These are phyloP conservation scores for Trichosporon sp. DNA, from an alignment of 1,284 basidiomycete genomes.

Conservation along the genomic window DNA sequence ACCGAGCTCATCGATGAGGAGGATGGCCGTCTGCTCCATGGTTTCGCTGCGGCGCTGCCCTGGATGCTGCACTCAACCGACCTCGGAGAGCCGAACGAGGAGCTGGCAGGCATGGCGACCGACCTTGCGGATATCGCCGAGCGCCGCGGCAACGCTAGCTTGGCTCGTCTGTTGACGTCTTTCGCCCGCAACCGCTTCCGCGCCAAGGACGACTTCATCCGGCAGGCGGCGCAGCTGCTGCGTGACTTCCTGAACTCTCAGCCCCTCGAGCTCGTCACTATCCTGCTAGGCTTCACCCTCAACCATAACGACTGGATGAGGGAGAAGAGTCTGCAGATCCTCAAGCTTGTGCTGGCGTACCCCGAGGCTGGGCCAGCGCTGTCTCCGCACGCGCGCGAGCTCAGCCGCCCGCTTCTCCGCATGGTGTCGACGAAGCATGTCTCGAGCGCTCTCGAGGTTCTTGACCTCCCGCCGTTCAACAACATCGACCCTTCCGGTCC, in stretches of 20 bases:
- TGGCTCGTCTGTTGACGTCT: constrained; percentile 80
- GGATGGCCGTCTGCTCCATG: constrained; percentile 73
- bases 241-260: constrained; percentile 70
- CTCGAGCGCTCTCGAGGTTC: constrained; percentile 80
- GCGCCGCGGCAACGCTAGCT: constrained; percentile 70
- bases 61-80: constrained; percentile 84
- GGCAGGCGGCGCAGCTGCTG: constrained; percentile 81
- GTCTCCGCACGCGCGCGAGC: constrained; percentile 75
- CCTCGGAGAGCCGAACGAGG: constrained; percentile 65
- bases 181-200: constrained; percentile 86
- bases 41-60: constrained; percentile 82
- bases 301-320: constrained; percentile 82
- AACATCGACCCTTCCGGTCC: constrained; percentile 72
- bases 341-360: constrained; percentile 85
- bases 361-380: constrained; percentile 75
- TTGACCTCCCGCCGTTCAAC: constrained; percentile 83
- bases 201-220: constrained; percentile 89
- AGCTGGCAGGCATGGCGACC: constrained; percentile 71
- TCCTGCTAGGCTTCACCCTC: constrained; percentile 82
- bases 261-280: constrained; percentile 74
- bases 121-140: constrained; percentile 75
- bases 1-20: constrained; percentile 72
- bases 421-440: constrained; percentile 83
- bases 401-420: constrained; percentile 85
- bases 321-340: constrained; percentile 78